Evolutionary conservation across 2,329 filamentous ascomycete species (phyloP).

Genomic region (Fusarium camptoceras): DNA sequence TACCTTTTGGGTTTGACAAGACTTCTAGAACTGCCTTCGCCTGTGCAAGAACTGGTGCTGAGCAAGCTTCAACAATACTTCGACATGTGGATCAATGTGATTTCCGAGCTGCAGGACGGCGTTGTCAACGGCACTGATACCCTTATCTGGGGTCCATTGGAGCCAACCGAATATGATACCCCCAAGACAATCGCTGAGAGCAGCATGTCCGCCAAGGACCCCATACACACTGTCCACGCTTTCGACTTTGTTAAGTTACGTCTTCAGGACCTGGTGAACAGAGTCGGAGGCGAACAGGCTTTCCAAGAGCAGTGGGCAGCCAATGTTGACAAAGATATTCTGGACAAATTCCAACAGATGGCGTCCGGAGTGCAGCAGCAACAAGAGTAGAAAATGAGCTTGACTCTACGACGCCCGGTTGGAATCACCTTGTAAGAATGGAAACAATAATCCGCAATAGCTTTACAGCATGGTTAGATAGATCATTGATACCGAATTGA

Average conservation of each 20-base stretch:
- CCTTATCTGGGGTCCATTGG: constrained; percentile 60
- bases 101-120: constrained; percentile 74
- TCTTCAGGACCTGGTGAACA: constrained; percentile 68
- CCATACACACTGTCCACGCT: constrained; percentile 74
- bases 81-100: constrained; percentile 78
- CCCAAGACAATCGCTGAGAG: constrained; percentile 66
- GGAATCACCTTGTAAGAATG: constrained; percentile 14
- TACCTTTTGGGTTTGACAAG: constrained; percentile 79
- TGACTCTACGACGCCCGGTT: neutral
- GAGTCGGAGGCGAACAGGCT: constrained; percentile 70
- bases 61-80: constrained; percentile 77
- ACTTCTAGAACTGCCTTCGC: constrained; percentile 72
- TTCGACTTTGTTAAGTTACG: constrained; percentile 73
- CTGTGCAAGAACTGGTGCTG: constrained; percentile 69
- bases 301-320: constrained; percentile 77
- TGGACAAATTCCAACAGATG: constrained; percentile 68
- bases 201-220: constrained; percentile 68
- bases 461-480: constrained; percentile 33
- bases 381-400: neutral
- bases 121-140: constrained; percentile 63
- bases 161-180: constrained; percentile 66
- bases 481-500: constrained; percentile 22
- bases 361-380: constrained; percentile 41
- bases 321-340: constrained; percentile 80
- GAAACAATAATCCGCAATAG: constrained; percentile 23